Percentiles rank a stretch among this genome's conserved stretches.
These are phyloP conservation scores for Margaritispora aquatica DNA, from an alignment of 495 filamentous ascomycete species.

Conservation along the genomic window DNA sequence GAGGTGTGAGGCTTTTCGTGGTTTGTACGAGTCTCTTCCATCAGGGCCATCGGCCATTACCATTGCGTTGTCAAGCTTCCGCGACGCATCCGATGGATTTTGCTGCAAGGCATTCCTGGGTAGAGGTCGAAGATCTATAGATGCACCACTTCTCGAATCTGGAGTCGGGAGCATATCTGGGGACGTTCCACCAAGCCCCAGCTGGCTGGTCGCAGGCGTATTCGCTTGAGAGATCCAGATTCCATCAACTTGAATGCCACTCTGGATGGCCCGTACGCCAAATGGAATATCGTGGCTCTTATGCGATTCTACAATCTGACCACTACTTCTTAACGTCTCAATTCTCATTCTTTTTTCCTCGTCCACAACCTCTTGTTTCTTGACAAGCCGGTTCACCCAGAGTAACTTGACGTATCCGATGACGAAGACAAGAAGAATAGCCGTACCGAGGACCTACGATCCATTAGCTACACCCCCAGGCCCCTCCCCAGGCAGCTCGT, in stretches of 20 bases:
- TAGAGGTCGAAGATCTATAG: neutral
- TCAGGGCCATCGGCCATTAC: neutral
- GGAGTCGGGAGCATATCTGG: slow-evolving; percentile 1
- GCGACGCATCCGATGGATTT: neutral
- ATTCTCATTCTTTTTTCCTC: slow-evolving; percentile 51
- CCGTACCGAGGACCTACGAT: slow-evolving; percentile 37
- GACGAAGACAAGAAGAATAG: slow-evolving; percentile 44
- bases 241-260: slow-evolving; percentile 77
- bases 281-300: slow-evolving; percentile 62
- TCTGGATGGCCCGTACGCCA: slow-evolving; percentile 82
- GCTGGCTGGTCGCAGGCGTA: slow-evolving; percentile 36
- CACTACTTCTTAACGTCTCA: slow-evolving; percentile 45
- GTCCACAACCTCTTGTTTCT: slow-evolving; percentile 58
- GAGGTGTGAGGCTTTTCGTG: slow-evolving; percentile 29
- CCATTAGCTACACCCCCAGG: neutral
- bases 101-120: neutral
- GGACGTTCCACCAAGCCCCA: slow-evolving; percentile 13
- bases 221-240: slow-evolving; percentile 75
- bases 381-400: slow-evolving; percentile 58
- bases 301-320: slow-evolving; percentile 34
- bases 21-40: slow-evolving; percentile 25
- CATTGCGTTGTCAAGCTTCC: neutral
- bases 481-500: neutral
- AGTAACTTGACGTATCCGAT: slow-evolving; percentile 49
- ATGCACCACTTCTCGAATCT: slow-evolving; percentile 10